Percentiles rank a stretch among this genome's conserved stretches.
phyloP scores from a whole-genome alignment of 169 alveolate species.

The Babesia bigemina region DNA sequence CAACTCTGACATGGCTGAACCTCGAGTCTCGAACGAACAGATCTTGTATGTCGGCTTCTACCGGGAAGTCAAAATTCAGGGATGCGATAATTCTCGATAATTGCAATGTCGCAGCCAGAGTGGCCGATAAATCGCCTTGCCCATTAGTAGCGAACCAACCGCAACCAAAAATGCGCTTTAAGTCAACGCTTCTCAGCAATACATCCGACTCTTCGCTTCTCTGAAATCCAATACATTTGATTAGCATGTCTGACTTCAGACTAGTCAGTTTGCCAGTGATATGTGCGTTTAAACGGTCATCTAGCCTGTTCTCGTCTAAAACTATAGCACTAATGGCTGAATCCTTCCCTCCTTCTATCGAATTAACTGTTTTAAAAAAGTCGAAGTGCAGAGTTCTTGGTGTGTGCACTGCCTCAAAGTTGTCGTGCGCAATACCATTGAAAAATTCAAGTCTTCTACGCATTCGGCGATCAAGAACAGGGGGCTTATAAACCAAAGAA shows the following conservation, averaged over 20 bases:
- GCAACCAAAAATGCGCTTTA: constrained; percentile 32
- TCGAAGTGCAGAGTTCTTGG: neutral
- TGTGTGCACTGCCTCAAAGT: neutral
- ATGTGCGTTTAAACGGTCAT: neutral
- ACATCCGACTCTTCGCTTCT: neutral
- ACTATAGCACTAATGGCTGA: neutral
- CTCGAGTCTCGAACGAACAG: constrained; percentile 7
- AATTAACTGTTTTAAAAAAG: neutral
- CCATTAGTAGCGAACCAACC: constrained; percentile 62
- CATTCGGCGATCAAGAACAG: constrained; percentile 1
- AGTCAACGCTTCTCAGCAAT: constrained; percentile 22
- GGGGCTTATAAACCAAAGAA: constrained; percentile 1
- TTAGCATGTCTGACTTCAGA: constrained; percentile 18
- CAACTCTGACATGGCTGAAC: constrained; percentile 46
- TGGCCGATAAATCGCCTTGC: constrained; percentile 47
- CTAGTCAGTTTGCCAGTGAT: constrained; percentile 1
- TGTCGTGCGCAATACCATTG: neutral
- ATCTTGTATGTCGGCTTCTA: constrained; percentile 8
- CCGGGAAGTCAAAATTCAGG: constrained; percentile 23
- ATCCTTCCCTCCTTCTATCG: neutral
- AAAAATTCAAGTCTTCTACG: constrained; percentile 14
- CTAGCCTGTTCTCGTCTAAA: constrained; percentile 1
- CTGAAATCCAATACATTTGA: constrained; percentile 54
- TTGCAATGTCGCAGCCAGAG: constrained; percentile 26
- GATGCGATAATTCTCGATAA: constrained; percentile 13